Evolutionary conservation across 352 stramenopile genomes (phyloP).

Genomic region (Aphanomyces stellatus): DNA sequence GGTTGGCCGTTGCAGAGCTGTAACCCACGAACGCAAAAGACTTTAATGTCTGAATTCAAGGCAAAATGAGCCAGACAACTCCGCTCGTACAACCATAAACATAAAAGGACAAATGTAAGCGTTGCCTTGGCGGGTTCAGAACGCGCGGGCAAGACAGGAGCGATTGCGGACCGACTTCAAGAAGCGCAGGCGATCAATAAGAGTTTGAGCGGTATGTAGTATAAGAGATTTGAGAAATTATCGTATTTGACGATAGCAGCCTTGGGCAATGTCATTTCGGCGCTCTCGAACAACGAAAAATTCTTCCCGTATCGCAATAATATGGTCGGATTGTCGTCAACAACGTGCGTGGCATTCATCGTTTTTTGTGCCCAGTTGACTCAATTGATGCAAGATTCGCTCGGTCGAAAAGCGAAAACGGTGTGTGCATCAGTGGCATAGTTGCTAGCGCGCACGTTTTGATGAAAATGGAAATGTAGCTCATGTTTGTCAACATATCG

Average conservation of each 20-base stretch:
- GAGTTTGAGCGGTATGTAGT: conserved; percentile 57
- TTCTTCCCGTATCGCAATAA: conserved; percentile 93
- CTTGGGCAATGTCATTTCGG: conserved; percentile 88
- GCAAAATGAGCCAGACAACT: no score
- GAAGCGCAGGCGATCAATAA: conserved; percentile 88
- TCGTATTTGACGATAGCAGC: conserved; percentile 34
- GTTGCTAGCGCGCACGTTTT: no score
- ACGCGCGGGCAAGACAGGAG: conserved; percentile 75
- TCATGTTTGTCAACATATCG: conserved; percentile 88
- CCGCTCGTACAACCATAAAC: no score
- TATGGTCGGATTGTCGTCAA: no score
- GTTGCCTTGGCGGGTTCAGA: conserved; percentile 84
- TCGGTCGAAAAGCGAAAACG: conserved; percentile 90
- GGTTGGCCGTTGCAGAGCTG: no score
- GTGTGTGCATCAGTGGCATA: conserved; percentile 23
- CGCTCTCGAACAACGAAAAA: conserved; percentile 85
- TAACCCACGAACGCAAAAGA: no score
- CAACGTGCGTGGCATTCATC: no score
- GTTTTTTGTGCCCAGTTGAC: conserved; percentile 77
- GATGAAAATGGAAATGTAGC: conserved; percentile 26
- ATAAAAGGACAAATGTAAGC: no score
- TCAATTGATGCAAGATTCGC: conserved; percentile 88
- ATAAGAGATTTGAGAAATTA: neutral
- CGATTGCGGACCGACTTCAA: conserved; percentile 74
- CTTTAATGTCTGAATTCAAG: no score